phyloP scores from a whole-genome alignment of 208 protist species.

The Strigomonas culicis region DNA sequence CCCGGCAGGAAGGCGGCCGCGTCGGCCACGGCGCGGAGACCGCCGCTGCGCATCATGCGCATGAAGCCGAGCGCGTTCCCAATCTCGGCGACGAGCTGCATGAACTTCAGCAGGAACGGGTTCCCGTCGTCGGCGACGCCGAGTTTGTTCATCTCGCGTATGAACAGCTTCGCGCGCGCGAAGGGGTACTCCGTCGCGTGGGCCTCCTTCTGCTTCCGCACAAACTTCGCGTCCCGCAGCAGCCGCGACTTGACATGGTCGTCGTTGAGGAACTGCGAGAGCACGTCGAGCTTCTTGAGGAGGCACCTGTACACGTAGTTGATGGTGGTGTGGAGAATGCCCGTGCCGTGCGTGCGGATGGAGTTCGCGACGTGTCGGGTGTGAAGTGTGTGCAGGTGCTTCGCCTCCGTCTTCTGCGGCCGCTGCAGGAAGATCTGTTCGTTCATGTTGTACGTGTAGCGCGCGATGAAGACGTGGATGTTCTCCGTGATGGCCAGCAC shows the following conservation, averaged over 20 bases:
- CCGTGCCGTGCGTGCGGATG: slow-evolving; percentile 96
- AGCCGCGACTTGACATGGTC: slow-evolving; percentile 94
- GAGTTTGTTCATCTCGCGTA: slow-evolving; percentile 92
- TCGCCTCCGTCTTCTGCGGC: slow-evolving; percentile 62
- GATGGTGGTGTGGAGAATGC: slow-evolving; percentile 98
- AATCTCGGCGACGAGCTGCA: slow-evolving; percentile 96
- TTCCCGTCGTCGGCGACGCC: slow-evolving; percentile 72
- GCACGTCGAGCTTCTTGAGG: slow-evolving; percentile 89
- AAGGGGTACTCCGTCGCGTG: slow-evolving; percentile 80
- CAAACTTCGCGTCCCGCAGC: slow-evolving; percentile 64
- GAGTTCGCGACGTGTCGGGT: slow-evolving; percentile 96
- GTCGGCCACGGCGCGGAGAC: slow-evolving; percentile 84
- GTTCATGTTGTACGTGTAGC: slow-evolving; percentile 98
- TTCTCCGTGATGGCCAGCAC: slow-evolving; percentile 97
- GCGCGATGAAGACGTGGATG: slow-evolving; percentile 96
- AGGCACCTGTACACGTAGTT: slow-evolving; percentile 97
- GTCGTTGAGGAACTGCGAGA: slow-evolving; percentile 97
- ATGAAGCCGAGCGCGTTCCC: slow-evolving; percentile 98
- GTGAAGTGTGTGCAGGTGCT: slow-evolving; percentile 95
- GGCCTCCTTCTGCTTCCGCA: slow-evolving; percentile 54
- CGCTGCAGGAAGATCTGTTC: slow-evolving; percentile 96
- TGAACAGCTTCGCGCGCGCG: slow-evolving; percentile 87
- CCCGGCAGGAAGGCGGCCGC: slow-evolving; percentile 91
- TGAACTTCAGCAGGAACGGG: slow-evolving; percentile 92
- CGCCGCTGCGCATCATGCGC: slow-evolving; percentile 91